These are phyloP conservation scores for Heritiera fomes DNA, from an alignment of 345 rosid species.

Conservation along the genomic window DNA sequence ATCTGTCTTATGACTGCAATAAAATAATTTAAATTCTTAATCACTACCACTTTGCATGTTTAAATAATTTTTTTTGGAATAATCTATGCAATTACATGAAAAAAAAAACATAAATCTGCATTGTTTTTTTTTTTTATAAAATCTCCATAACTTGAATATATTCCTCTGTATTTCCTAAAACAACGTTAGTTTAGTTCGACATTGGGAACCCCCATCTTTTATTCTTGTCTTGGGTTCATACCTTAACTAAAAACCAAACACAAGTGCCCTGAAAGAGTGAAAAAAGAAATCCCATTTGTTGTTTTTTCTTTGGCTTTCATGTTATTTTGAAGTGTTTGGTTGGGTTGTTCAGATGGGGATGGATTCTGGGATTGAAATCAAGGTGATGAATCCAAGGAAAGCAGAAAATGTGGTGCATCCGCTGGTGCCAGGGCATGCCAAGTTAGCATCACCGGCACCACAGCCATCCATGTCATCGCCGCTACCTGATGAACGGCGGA, in stretches of 20 bases:
- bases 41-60: too few relatives aligned
- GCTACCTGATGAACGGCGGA: neutral
- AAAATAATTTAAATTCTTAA: too few relatives aligned
- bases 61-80: too few relatives aligned
- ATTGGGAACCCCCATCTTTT: neutral
- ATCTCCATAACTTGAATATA: too few relatives aligned
- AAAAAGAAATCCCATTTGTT: neutral
- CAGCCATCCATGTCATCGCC: conserved; percentile 1
- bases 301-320: neutral
- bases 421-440: conserved; percentile 21
- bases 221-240: conserved; percentile 3
- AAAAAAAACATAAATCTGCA: neutral
- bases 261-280: neutral
- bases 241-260: neutral
- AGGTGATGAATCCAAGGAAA: conserved; percentile 39
- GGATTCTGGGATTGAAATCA: conserved; percentile 48
- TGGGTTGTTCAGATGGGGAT: conserved; percentile 29
- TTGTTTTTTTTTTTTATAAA: too few relatives aligned
- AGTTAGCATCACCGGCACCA: neutral
- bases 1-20: too few relatives aligned
- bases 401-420: conserved; percentile 17
- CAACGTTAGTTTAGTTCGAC: neutral
- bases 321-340: neutral
- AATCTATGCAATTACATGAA: too few relatives aligned
- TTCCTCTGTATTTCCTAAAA: too few relatives aligned